Conservation (phyloP, 108 stramenopile genomes). For the Cyclotella kingstonii region DNA sequence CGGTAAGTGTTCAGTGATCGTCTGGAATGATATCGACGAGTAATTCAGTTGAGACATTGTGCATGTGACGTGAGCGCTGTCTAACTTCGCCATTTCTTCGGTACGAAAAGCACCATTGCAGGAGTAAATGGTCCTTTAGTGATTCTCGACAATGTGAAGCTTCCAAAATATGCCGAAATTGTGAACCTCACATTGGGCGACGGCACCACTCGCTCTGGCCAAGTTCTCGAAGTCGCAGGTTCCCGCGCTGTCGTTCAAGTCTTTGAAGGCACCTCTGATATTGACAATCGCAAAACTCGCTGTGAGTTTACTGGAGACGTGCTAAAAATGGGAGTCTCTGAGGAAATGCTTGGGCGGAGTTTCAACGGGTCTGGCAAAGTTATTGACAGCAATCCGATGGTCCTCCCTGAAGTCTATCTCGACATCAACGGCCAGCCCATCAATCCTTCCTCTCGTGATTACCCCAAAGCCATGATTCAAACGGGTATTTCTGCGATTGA, state of each 20-base stretch:
- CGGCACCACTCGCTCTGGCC: constrained; percentile 94
- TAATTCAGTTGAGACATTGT: no score
- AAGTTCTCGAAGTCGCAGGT: constrained; percentile 97
- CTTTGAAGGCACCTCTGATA: constrained; percentile 99
- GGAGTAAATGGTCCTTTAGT: constrained; percentile 99
- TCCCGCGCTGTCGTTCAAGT: constrained; percentile 98
- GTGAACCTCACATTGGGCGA: constrained; percentile 95
- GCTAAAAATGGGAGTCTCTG: constrained; percentile 98
- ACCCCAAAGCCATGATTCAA: constrained; percentile 99
- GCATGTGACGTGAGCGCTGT: neutral
- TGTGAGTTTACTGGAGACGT: constrained; percentile 99
- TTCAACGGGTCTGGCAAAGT: constrained; percentile 99
- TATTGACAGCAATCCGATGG: constrained; percentile 96
- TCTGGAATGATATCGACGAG: no score
- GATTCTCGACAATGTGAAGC: constrained; percentile 99
- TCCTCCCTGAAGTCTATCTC: constrained; percentile 98
- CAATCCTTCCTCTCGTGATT: constrained; percentile 98
- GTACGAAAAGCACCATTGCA: constrained; percentile 87
- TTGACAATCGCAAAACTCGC: constrained; percentile 97
- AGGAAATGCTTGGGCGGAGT: constrained; percentile 97
- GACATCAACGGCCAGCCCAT: constrained; percentile 99
- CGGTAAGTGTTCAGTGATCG: constrained; percentile 59
- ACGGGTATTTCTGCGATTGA: constrained; percentile 99
- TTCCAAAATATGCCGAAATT: constrained; percentile 98
- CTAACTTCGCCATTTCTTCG: neutral